Base-by-base conservation (phyloP, 2,329 filamentous ascomycete species). In the Clonostachys rhizophaga region DNA sequence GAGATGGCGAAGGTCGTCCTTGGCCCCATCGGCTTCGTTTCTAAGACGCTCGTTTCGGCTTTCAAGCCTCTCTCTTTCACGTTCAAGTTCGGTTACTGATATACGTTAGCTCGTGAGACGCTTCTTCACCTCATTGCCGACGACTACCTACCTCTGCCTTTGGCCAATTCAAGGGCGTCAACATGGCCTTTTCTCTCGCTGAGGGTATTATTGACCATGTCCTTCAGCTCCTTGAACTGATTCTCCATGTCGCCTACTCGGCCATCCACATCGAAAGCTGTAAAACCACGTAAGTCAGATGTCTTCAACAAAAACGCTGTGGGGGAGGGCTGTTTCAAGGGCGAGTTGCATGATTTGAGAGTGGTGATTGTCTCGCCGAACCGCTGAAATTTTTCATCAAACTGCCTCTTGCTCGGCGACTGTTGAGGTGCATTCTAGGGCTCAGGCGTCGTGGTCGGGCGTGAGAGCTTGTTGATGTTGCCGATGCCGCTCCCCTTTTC, bases 221-320 rank as follows among this genome's bases (percentile, higher is more conserved):
- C 77, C 58, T 86, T 86, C 51, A 97, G 74, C 49, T 78, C 74
- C 43, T 79, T 76, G 60, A 90, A 90, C 58, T 92, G 77, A 16
- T 75, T 73, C 57, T 95, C 89, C 68, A 96, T 85, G 50, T 83
- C 79, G 52, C 84, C 83, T 55, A 96, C 78, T 53, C 86, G 83
- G 51, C 81, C 81, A 56, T 91, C 85, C 54, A 91, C 83, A 63
- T 96, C 90, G 78, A 86, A 92, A 58, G 79, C 87, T 89, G 78
- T 53, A 67, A 73, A 80, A 34, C 63, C 66, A 57, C 71, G 76
- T 54, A 79, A 69, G 76, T 89, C 86, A 83, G 91, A 89, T 74
- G 84, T 71, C 71, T 84, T 87, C 54, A 78, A 85, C 58, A 92
- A 73, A 72, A 78, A 91, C 2, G 62, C 55, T 54, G 78, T 76